A percentile compares a stretch with the other conserved stretches of the same genome.
These are phyloP conservation scores for Cyanidium caldarium DNA, from an alignment of 23 red algal species.

Conservation along the genomic window DNA sequence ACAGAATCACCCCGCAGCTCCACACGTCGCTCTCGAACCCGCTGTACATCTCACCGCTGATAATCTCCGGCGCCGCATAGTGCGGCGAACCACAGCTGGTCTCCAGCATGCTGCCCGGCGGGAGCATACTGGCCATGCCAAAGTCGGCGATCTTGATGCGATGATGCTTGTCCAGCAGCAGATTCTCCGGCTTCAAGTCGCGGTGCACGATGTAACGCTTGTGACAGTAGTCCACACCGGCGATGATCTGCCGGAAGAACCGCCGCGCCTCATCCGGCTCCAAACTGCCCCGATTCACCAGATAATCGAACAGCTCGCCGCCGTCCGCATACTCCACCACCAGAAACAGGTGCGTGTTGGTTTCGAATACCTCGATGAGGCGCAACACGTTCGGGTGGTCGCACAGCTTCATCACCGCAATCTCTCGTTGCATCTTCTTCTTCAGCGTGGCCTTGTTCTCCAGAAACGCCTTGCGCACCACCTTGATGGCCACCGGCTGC, in stretches of 20 bases:
- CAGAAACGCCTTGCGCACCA: conserved; percentile 68
- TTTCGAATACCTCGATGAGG: conserved; percentile 92
- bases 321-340: conserved; percentile 93
- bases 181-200: conserved; percentile 96
- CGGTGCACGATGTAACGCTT: conserved; percentile 87
- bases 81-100: conserved; percentile 93
- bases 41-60: conserved; percentile 90
- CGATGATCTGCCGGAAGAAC: conserved; percentile 95
- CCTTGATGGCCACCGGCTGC: conserved; percentile 70
- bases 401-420: conserved; percentile 81
- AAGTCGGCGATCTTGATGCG: conserved; percentile 87
- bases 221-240: conserved; percentile 93
- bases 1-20: conserved; percentile 96
- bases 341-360: conserved; percentile 79
- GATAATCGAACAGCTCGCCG: conserved; percentile 83
- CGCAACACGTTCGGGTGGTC: conserved; percentile 66
- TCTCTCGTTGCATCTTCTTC: conserved; percentile 84
- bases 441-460: conserved; percentile 32
- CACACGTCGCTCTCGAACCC: conserved; percentile 87
- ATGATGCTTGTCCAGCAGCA: conserved; percentile 61
- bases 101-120: conserved; percentile 71
- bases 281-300: conserved; percentile 68
- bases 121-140: conserved; percentile 84
- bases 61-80: conserved; percentile 89
- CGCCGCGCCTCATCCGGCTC: conserved; percentile 51